A percentile compares a stretch with the other conserved stretches of the same genome.
Conservation (phyloP, 768 basidiomycete species). For the Auricularia sp. region DNA sequence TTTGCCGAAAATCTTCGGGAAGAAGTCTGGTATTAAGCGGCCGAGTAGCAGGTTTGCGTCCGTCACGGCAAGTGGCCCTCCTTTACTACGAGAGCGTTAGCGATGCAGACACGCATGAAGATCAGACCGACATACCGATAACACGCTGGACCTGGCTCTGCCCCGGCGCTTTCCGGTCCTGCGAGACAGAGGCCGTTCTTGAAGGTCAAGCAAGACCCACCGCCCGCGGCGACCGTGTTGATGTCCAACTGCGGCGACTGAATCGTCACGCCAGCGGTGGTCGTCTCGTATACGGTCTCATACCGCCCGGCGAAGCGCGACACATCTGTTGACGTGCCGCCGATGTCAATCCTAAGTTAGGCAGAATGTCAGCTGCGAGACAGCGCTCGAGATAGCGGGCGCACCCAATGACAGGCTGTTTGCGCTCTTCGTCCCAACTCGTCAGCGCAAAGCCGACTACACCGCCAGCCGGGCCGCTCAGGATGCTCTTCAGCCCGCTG, state of each 20-base stretch:
- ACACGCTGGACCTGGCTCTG: constrained; percentile 87
- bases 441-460: constrained; percentile 93
- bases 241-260: constrained; percentile 91
- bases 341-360: constrained; percentile 65
- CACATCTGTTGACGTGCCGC: constrained; percentile 92
- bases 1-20: constrained; percentile 92
- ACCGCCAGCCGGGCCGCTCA: constrained; percentile 90
- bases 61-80: constrained; percentile 83
- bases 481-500: constrained; percentile 85
- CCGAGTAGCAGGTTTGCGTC: constrained; percentile 90
- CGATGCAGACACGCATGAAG: not conserved
- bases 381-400: constrained; percentile 17
- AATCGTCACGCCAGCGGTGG: constrained; percentile 87
- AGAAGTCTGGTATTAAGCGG: constrained; percentile 78
- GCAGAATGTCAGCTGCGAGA: constrained; percentile 2
- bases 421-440: constrained; percentile 70
- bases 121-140: constrained; percentile 47
- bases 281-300: constrained; percentile 90
- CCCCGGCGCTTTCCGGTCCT: constrained; percentile 89
- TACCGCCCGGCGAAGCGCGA: constrained; percentile 86
- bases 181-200: constrained; percentile 83
- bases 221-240: constrained; percentile 92
- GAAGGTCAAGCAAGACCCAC: constrained; percentile 83
- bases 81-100: constrained; percentile 46
- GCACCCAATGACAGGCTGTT: constrained; percentile 74